phyloP scores from a whole-genome alignment of 2,329 filamentous ascomycete species.

The Stenocarpella maydis region DNA sequence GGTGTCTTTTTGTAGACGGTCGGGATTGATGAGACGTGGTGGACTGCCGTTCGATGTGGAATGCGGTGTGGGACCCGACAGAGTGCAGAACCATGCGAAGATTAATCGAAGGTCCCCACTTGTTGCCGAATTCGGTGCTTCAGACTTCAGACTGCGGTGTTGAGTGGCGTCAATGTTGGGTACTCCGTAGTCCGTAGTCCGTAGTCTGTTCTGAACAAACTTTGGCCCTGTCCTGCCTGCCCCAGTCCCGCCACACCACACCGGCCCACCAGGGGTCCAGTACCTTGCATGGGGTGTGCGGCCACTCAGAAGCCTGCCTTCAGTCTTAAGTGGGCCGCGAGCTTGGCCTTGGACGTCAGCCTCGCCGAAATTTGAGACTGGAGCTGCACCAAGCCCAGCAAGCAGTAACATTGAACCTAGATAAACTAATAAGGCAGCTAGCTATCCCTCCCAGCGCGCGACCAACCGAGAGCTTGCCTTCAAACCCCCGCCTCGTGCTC shows the following conservation, averaged over 20 bases:
- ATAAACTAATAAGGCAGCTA: constrained; percentile 10
- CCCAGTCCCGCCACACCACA: background rate
- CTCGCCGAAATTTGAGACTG: constrained; percentile 35
- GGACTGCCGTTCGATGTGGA: constrained; percentile 21
- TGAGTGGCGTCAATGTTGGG: constrained; percentile 1
- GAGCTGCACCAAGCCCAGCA: constrained; percentile 2
- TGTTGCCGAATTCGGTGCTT: constrained; percentile 32
- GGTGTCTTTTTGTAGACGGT: constrained; percentile 12
- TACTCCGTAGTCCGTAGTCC: too few species aligned
- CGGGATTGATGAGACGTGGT: constrained; percentile 7
- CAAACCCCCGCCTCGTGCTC: background rate
- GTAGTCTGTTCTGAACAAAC: too few species aligned
- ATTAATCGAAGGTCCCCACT: constrained; percentile 15
- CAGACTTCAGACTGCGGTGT: background rate
- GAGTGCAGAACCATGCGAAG: constrained; percentile 20
- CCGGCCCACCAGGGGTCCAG: constrained; percentile 9
- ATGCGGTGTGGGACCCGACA: constrained; percentile 19
- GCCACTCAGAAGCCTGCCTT: constrained; percentile 14
- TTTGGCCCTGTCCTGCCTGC: background rate
- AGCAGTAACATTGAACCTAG: too few species aligned
- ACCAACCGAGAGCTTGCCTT: constrained; percentile 17
- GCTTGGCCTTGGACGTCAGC: constrained; percentile 32
- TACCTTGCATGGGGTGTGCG: background rate
- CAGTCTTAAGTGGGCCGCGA: background rate
- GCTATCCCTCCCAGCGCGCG: constrained; percentile 9